Percentiles rank a stretch among this genome's conserved stretches.
Conservation (phyloP, 768 basidiomycete genomes). For the Podaxis pistillaris region DNA sequence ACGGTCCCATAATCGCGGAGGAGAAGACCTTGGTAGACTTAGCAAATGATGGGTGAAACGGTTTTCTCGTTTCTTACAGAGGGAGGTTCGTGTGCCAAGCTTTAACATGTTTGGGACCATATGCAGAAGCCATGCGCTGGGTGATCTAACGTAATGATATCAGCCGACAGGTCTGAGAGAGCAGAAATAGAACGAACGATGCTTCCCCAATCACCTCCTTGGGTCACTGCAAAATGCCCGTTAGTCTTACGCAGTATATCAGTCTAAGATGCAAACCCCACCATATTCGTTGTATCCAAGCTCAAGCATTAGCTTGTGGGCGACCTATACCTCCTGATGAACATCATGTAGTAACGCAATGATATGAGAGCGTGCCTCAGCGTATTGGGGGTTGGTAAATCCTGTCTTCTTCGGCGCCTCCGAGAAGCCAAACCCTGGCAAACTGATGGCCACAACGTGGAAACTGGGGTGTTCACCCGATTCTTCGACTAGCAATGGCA, state of each 20-base stretch:
- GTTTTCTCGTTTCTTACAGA: conserved; percentile 26
- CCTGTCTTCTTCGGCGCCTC: conserved; percentile 50
- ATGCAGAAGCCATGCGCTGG: conserved; percentile 25
- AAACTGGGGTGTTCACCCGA: conserved; percentile 49
- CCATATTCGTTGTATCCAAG: conserved; percentile 50
- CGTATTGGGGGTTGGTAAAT: conserved; percentile 45
- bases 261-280: conserved; percentile 13
- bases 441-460: conserved; percentile 58
- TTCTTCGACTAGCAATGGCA: conserved; percentile 47
- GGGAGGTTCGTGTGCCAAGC: conserved; percentile 53
- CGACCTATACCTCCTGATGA: conserved; percentile 28
- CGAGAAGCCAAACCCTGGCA: conserved; percentile 66
- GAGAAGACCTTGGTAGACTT: conserved; percentile 12
- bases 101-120: conserved; percentile 40
- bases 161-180: neutral
- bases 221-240: conserved; percentile 25
- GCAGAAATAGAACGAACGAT: neutral
- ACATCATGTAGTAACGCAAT: neutral
- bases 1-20: conserved; percentile 22
- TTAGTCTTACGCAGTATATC: neutral
- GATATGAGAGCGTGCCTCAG: conserved; percentile 39
- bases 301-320: conserved; percentile 46
- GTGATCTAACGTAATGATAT: conserved; percentile 22
- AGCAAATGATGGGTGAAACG: neutral
- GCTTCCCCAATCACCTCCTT: conserved; percentile 27